Percentiles rank a stretch among this genome's conserved stretches.
These are phyloP conservation scores for Heliocybe sulcata DNA, from an alignment of 1,284 basidiomycete species.

Conservation along the genomic window DNA sequence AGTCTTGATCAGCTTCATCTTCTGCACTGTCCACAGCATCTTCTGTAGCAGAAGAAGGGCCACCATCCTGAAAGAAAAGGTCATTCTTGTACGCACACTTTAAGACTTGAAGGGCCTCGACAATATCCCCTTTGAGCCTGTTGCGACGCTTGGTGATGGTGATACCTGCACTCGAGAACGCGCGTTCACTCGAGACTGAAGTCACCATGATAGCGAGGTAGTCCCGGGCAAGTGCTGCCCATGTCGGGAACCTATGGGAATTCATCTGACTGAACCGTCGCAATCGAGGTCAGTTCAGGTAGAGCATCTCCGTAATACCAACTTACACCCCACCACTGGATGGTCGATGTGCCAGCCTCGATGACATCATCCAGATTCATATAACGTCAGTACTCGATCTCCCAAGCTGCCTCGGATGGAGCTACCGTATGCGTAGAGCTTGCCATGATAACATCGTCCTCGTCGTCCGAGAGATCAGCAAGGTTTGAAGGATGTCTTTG, in stretches of 20 bases:
- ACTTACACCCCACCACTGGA: neutral
- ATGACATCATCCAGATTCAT: neutral
- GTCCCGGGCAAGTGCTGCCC: constrained; percentile 13
- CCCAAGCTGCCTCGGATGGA: too few relatives aligned
- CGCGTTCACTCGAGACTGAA: constrained; percentile 13
- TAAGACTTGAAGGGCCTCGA: constrained; percentile 29
- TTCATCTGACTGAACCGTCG: constrained; percentile 6
- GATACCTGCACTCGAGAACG: constrained; percentile 14
- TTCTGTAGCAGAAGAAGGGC: neutral
- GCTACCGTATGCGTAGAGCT: too few relatives aligned
- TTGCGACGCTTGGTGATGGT: constrained; percentile 15
- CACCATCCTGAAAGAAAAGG: constrained; percentile 15
- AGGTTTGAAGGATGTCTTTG: too few relatives aligned
- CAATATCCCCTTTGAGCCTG: constrained; percentile 15
- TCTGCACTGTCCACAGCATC: neutral
- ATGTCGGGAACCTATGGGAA: constrained; percentile 9
- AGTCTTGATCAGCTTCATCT: neutral
- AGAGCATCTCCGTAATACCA: neutral
- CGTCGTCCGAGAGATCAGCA: too few relatives aligned
- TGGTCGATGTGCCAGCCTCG: neutral
- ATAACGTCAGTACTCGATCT: neutral
- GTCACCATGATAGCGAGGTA: constrained; percentile 13
- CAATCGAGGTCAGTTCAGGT: neutral
- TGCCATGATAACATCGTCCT: too few relatives aligned
- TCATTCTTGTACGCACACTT: constrained; percentile 23